Evolutionary conservation across 495 filamentous ascomycete species (phyloP), one percentile per base, ranked within the genome.

Genomic region (Aspergillus baeticus): DNA sequence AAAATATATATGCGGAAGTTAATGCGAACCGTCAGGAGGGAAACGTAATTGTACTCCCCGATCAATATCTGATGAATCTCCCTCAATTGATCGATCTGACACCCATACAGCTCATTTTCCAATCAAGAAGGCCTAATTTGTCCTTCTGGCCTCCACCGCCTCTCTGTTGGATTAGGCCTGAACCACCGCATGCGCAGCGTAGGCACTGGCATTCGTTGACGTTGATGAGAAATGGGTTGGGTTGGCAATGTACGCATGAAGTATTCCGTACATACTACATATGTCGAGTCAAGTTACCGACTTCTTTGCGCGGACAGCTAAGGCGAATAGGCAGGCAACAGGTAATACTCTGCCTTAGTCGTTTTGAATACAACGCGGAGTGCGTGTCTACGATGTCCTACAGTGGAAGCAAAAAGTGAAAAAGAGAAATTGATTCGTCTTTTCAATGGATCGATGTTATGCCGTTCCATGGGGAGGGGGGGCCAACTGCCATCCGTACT

Each of bases 401-500:
- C 10, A 14, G 1, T 20, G 38, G 45, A 29, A 42, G 33, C 34
- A 49, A 31, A 23, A 14, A 38, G 8, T 46, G 54, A 50, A 50
- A 42, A 58, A 47, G 44, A 53, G 55, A 52, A 50, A 52, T 53
- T 56, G 7, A 48, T 48, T 58, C 48, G 21, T 53, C 48, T 47
- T 58, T 59, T 53, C 43, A 54, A 59, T 50, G 57, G 50, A 49
- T 49, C 44, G 38, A 36, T 29, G 36, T 17, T 39, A 51, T 62
- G 39, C 54, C 43, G 54, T 63, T 38, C 55, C 36, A 37, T 37
- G 41, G 51, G 54, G 55, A n/a, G 51, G 55, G 42, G 54, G 55
- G 51, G 55, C 49, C 33, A 39, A 33, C 44, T 42, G 33, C 33
- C 54, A 21, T 55, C 29, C 55, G 52, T 52, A 31, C 55, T 51